Conservation (phyloP, 192 early-diverging fungal species). For the Spinellus fusiger region DNA sequence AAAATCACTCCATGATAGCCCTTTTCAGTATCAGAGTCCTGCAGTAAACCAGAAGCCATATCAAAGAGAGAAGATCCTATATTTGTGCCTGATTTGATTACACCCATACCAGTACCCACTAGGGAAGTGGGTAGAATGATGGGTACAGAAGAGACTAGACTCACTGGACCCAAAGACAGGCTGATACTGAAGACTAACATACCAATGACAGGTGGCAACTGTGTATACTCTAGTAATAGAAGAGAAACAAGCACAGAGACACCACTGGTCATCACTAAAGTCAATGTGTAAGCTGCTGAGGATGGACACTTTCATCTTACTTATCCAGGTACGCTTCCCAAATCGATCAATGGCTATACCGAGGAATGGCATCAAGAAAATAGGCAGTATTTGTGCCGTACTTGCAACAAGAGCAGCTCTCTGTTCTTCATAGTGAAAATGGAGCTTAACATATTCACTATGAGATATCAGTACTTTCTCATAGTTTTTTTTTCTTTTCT, state of each 20-base stretch:
- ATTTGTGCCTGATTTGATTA: conserved; percentile 59
- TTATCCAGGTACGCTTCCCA: conserved; percentile 53
- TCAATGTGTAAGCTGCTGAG: not conserved
- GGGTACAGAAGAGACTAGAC: conserved; percentile 51
- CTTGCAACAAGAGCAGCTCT: conserved; percentile 62
- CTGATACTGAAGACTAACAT: conserved; percentile 53
- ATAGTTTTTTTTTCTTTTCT: not conserved
- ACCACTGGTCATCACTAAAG: conserved; percentile 28
- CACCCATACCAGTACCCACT: conserved; percentile 53
- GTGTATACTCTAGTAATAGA: conserved; percentile 47
- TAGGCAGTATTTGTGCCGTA: conserved; percentile 61
- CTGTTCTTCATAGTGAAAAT: conserved; percentile 54
- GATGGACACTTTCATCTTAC: conserved; percentile 15
- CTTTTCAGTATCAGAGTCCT: conserved; percentile 36
- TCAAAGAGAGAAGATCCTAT: conserved; percentile 56
- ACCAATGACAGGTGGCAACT: conserved; percentile 44
- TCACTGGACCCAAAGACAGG: conserved; percentile 52
- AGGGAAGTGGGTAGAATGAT: conserved; percentile 48
- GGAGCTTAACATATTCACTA: conserved; percentile 69
- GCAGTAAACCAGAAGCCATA: conserved; percentile 50
- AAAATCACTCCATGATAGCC: conserved; percentile 28
- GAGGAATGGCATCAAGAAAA: conserved; percentile 63
- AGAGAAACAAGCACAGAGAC: conserved; percentile 15
- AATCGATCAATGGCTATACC: conserved; percentile 63
- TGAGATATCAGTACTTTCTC: not conserved